phyloP scores from a whole-genome alignment of 768 basidiomycete genomes.

The Mycena vitilis region DNA sequence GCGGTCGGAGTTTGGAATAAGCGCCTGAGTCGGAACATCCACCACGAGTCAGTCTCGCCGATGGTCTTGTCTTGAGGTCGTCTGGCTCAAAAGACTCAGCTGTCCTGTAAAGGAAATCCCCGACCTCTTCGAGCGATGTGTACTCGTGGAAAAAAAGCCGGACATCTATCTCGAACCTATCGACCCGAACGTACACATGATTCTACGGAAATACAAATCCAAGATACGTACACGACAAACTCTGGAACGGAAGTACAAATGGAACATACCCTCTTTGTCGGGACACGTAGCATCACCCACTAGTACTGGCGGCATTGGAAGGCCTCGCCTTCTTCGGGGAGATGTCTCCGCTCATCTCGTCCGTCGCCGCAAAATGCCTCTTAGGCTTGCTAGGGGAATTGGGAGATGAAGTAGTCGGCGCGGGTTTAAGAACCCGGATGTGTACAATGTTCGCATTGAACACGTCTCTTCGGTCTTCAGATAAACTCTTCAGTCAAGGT shows the following conservation, averaged over 20 bases:
- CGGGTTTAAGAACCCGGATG: background rate
- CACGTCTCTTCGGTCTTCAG: background rate
- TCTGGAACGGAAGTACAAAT: too few relatives aligned
- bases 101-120: too few relatives aligned
- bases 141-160: too few relatives aligned
- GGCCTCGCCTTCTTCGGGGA: background rate
- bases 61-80: background rate
- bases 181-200: too few relatives aligned
- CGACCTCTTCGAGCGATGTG: too few relatives aligned
- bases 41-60: background rate
- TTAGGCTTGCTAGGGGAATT: background rate
- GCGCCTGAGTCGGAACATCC: conserved; percentile 16
- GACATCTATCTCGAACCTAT: too few relatives aligned
- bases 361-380: background rate
- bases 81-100: background rate
- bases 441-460: background rate
- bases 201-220: too few relatives aligned
- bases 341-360: background rate
- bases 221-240: too few relatives aligned
- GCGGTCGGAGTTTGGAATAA: conserved; percentile 14
- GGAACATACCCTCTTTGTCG: too few relatives aligned
- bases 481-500: too few relatives aligned
- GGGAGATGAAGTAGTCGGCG: background rate
- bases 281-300: too few relatives aligned
- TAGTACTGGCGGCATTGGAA: too few relatives aligned